Evolutionary conservation across 768 basidiomycete genomes (phyloP), one percentile per base, ranked within the genome.

Genomic region (Amanita rubescens): DNA sequence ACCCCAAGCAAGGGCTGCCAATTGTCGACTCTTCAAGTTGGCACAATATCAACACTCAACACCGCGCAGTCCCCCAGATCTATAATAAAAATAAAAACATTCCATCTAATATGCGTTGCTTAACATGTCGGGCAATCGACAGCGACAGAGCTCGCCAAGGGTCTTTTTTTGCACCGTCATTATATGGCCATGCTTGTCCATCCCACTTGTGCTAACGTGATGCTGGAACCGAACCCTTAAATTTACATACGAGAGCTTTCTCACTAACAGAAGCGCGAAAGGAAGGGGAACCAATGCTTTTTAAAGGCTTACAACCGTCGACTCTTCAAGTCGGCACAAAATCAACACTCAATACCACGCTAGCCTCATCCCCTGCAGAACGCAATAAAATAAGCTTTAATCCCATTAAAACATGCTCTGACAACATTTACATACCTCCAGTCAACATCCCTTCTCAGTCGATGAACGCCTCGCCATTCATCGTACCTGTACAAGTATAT

Each of bases 31-130:
- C 7, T 14, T 53, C 25, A 53, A 4, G 51, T 53, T 11, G 41
- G 42, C 12, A 53, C 51, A 9, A 53, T 44, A 20, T 53, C 51
- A 12, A 53, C 51, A 19, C 51, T 45, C 41, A 53, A 45, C 6
- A 44, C 51, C 9, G 32, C 20, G 8, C 37, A 25, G 9, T 53
- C 51, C 4, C n/a, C 7, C 25, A n/a, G n/a, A n/a, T n/a, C n/a
- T n/a, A n/a, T n/a, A n/a, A n/a, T n/a, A n/a, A n/a, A n/a, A n/a
- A n/a, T n/a, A n/a, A n/a, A n/a, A n/a, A n/a, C n/a, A n/a, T n/a
- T n/a, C n/a, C n/a, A n/a, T n/a, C n/a, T n/a, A n/a, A n/a, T n/a
- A n/a, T n/a, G n/a, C n/a, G n/a, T n/a, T n/a, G n/a, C n/a, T n/a
- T n/a, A n/a, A n/a, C n/a, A n/a, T n/a, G n/a, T n/a, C n/a, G n/a